Evolutionary conservation across 73 alveolate genomes (phyloP), one percentile per base, ranked within the genome.

Genomic region (Paramecium octaurelia): DNA sequence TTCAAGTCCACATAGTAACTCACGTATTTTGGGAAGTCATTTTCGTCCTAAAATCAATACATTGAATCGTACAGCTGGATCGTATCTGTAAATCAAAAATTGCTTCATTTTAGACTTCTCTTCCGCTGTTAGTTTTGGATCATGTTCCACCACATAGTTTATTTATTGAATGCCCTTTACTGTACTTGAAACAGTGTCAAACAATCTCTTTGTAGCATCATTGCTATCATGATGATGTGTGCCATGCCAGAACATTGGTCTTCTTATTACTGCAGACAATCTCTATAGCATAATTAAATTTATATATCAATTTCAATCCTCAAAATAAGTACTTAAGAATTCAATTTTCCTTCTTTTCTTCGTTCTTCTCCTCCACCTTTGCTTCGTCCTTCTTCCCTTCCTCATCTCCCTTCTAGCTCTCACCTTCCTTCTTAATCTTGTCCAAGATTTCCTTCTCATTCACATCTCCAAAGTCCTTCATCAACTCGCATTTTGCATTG

Each of bases 271-370:
- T 36, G 38, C 9, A 38, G 88, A 75, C 60, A 75, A 75, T 75
- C 60, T 75, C 60, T 42, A 23, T 38, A 75, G n/a, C 88, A 75
- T 75, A 38, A 38, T 29, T 38, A 29, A 75, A 38, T 75, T 75
- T 75, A 75, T 38, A 38, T 35, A 75, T 35, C 29, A 20, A 93
- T 95, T 43, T 95, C 95, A 46, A 97, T 98, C 43, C 91, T 94
- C 21, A 54, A n/a, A 48, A 96, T 97, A 34, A 97, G 97, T 46
- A 95, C 83, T 95, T 97, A 97, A 88, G 99, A 95, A 97, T 96
- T 97, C 70, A 97, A 12, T 40, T 64, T 44, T 80, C 46, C 48
- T 43, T 64, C 44, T 80, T 11, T 4, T 80, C 75, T 46, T 21
- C 46, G 3, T 2, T 34, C 23, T 23, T 34, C 21, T 60, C 42